These are phyloP conservation scores for Amanita muscaria DNA, from an alignment of 768 basidiomycete species.

Conservation along the genomic window DNA sequence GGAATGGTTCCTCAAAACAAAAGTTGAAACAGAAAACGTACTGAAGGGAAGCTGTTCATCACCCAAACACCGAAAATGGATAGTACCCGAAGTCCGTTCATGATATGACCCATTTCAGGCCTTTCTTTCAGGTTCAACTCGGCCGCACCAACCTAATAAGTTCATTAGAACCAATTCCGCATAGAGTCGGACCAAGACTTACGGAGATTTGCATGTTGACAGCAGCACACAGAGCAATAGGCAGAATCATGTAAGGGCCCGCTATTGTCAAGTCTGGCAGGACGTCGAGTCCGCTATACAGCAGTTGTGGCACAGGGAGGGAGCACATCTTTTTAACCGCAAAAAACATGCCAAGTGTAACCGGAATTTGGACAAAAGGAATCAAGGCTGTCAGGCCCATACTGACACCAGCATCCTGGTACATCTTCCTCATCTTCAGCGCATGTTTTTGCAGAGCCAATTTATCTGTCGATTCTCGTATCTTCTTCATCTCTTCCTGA, in stretches of 20 bases:
- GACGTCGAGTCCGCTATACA: slow-evolving; percentile 64
- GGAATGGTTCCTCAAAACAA: neutral
- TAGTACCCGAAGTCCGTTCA: slow-evolving; percentile 59
- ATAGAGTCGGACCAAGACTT: neutral
- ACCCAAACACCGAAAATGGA: slow-evolving; percentile 39
- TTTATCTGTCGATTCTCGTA: slow-evolving; percentile 26
- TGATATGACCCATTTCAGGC: slow-evolving; percentile 53
- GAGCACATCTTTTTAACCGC: slow-evolving; percentile 64
- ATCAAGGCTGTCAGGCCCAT: slow-evolving; percentile 43
- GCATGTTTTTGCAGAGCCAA: slow-evolving; percentile 47
- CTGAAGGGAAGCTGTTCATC: slow-evolving; percentile 54
- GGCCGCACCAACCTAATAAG: slow-evolving; percentile 34
- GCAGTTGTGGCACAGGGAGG: slow-evolving; percentile 65
- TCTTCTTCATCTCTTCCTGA: slow-evolving; percentile 34
- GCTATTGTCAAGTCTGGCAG: slow-evolving; percentile 68
- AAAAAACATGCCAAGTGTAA: slow-evolving; percentile 79
- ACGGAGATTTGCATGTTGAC: slow-evolving; percentile 55
- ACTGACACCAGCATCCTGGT: slow-evolving; percentile 57
- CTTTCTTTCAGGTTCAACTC: slow-evolving; percentile 43
- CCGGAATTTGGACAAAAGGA: slow-evolving; percentile 58
- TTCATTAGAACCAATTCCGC: slow-evolving; percentile 2
- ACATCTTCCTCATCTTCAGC: slow-evolving; percentile 44
- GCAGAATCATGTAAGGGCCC: slow-evolving; percentile 75
- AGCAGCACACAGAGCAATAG: slow-evolving; percentile 42
- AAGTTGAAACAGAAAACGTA: slow-evolving; percentile 27